Evolutionary conservation across 78 protist species (phyloP).

Genomic region (Emiliania huxleyi): DNA sequence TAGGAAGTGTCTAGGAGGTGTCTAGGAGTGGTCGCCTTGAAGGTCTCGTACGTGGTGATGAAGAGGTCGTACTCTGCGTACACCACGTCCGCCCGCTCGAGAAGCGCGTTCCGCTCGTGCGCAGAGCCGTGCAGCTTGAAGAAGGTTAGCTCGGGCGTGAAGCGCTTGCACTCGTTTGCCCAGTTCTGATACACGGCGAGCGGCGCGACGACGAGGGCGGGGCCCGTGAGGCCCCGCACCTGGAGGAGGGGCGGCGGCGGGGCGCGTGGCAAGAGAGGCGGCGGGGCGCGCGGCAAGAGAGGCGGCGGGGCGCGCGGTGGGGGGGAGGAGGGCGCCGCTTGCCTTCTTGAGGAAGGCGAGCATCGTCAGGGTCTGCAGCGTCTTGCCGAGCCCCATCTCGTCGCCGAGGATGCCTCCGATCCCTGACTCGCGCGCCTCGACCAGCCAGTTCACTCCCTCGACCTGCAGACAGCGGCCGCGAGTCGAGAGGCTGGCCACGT

Average conservation of each 20-base stretch:
- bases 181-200: conserved; percentile 48
- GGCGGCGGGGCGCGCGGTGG: neutral
- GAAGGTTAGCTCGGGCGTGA: conserved; percentile 44
- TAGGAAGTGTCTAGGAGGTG: no score
- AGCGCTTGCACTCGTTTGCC: conserved; percentile 41
- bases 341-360: conserved; percentile 53
- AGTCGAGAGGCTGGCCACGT: no score
- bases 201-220: conserved; percentile 51
- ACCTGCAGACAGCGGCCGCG: conserved; percentile 71
- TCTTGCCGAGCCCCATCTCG: conserved; percentile 74
- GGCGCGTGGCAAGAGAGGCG: no score
- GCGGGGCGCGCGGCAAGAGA: no score
- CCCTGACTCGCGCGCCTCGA: conserved; percentile 73
- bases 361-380: conserved; percentile 70
- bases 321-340: neutral
- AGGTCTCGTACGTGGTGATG: neutral
- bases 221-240: neutral
- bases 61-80: neutral
- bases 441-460: conserved; percentile 93
- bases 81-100: neutral
- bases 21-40: no score
- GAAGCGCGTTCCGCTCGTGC: neutral
- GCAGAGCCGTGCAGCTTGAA: conserved; percentile 44
- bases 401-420: conserved; percentile 87
- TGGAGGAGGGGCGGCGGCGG: no score